These are phyloP conservation scores for Geosmithia putterillii DNA, from an alignment of 2,329 filamentous ascomycete genomes.

Conservation along the genomic window DNA sequence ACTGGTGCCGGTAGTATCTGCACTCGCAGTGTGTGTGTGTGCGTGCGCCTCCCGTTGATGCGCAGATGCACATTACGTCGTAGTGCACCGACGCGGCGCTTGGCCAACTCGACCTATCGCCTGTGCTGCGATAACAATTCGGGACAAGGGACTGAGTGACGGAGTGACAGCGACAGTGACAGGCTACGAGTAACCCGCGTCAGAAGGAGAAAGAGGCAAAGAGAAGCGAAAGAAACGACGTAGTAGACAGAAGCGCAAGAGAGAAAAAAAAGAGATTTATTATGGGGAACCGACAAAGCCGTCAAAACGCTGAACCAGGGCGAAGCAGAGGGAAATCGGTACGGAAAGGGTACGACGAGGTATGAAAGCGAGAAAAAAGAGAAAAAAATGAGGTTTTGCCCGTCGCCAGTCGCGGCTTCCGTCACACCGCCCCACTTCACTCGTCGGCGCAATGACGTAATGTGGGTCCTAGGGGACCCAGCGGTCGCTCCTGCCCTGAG, in stretches of 20 bases:
- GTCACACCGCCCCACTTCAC: background rate
- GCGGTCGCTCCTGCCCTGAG: background rate
- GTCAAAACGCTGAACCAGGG: background rate
- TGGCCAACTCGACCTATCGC: background rate
- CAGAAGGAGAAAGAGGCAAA: no score
- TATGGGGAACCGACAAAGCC: slow-evolving; percentile 1
- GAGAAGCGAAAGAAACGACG: no score
- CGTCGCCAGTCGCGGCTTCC: background rate
- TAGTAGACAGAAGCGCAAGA: no score
- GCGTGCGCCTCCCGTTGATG: no score
- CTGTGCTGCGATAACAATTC: background rate
- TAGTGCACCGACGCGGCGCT: background rate
- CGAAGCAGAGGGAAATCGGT: no score
- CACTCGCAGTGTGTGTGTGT: no score
- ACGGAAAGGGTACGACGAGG: no score
- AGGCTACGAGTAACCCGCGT: no score
- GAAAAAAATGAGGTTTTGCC: background rate
- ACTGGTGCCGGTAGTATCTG: no score
- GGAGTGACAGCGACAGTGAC: no score
- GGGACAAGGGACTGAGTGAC: background rate
- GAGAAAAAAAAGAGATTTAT: slow-evolving; percentile 1
- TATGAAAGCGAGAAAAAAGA: background rate
- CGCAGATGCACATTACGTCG: background rate
- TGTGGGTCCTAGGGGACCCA: background rate
- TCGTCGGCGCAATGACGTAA: background rate